Conservation (phyloP, 2,329 filamentous ascomycete genomes). For the Chrysoporthe deuterocubensis region DNA sequence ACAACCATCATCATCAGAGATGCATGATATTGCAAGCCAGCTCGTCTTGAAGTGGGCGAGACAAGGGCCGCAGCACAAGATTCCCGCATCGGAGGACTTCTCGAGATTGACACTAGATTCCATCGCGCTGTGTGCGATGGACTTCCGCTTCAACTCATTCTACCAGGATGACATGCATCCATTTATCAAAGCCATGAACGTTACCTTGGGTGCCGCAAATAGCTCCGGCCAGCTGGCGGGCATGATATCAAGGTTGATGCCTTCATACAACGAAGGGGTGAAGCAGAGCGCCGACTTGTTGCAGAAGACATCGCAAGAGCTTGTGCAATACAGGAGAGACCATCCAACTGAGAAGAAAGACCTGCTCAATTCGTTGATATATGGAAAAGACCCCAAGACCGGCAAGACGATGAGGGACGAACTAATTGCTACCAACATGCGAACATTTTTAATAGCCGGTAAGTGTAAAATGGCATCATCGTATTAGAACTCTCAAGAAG, state of each 20-base stretch:
- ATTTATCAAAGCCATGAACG: slow-evolving; percentile 58
- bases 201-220: slow-evolving; percentile 6
- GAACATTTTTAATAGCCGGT: slow-evolving; percentile 44
- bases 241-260: slow-evolving; percentile 25
- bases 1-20: slow-evolving; percentile 27
- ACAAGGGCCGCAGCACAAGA: slow-evolving; percentile 33
- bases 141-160: slow-evolving; percentile 62
- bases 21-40: slow-evolving; percentile 30
- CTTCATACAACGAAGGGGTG: slow-evolving; percentile 34
- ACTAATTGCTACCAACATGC: slow-evolving; percentile 48
- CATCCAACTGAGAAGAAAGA: slow-evolving; percentile 52
- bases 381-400: slow-evolving; percentile 54
- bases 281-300: slow-evolving; percentile 40
- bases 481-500: not conserved
- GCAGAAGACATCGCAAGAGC: slow-evolving; percentile 45
- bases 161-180: slow-evolving; percentile 61
- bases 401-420: slow-evolving; percentile 51
- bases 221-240: slow-evolving; percentile 21
- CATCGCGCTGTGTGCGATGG: slow-evolving; percentile 43
- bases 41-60: slow-evolving; percentile 40
- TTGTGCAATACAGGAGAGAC: slow-evolving; percentile 50
- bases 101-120: slow-evolving; percentile 40
- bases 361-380: slow-evolving; percentile 56
- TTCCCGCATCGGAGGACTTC: slow-evolving; percentile 58
- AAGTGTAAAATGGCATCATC: slow-evolving; percentile 10